Conservation (phyloP, 1,284 basidiomycete genomes). For the Ceratobasidium papillatum region DNA sequence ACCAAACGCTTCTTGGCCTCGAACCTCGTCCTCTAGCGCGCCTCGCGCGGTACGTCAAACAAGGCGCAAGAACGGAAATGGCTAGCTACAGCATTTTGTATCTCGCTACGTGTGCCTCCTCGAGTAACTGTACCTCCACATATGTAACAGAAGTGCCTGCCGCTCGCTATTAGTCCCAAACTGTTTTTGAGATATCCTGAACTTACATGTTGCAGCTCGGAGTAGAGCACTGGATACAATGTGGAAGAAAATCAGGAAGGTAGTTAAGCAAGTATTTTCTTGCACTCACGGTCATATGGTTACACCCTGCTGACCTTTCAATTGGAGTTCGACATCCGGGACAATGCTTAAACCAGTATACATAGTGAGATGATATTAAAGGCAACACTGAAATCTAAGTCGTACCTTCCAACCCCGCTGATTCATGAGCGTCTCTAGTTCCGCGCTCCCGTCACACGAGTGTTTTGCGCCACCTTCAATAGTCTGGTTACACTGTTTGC, state of each 20-base stretch:
- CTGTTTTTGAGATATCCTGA: not conserved
- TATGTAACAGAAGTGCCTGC: slow-evolving; percentile 32
- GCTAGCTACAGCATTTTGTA: slow-evolving; percentile 2
- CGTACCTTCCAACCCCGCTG: slow-evolving; percentile 41
- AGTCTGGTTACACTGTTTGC: slow-evolving; percentile 42
- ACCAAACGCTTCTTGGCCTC: too few relatives aligned
- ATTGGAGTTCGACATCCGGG: slow-evolving; percentile 42
- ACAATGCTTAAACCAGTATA: not conserved
- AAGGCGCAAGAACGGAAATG: slow-evolving; percentile 24
- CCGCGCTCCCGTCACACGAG: slow-evolving; percentile 42
- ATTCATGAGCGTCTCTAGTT: slow-evolving; percentile 40
- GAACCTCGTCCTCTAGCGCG: too few relatives aligned
- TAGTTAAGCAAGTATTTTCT: not conserved
- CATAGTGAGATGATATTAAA: not conserved
- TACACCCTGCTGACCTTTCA: slow-evolving; percentile 39
- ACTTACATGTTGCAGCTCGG: slow-evolving; percentile 43
- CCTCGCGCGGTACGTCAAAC: slow-evolving; percentile 23
- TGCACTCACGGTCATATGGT: slow-evolving; percentile 43
- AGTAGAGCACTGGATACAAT: slow-evolving; percentile 30
- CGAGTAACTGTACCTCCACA: slow-evolving; percentile 19
- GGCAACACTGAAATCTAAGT: not conserved
- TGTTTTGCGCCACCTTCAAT: slow-evolving; percentile 38
- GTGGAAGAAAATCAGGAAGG: not conserved
- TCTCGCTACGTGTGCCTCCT: slow-evolving; percentile 30
- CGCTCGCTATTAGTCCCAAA: not conserved